Percentiles rank a stretch among this genome's conserved stretches.
Evolutionary conservation across 257 asterid genomes (phyloP).

Genomic region (Rauvolfia tetraphylla): DNA sequence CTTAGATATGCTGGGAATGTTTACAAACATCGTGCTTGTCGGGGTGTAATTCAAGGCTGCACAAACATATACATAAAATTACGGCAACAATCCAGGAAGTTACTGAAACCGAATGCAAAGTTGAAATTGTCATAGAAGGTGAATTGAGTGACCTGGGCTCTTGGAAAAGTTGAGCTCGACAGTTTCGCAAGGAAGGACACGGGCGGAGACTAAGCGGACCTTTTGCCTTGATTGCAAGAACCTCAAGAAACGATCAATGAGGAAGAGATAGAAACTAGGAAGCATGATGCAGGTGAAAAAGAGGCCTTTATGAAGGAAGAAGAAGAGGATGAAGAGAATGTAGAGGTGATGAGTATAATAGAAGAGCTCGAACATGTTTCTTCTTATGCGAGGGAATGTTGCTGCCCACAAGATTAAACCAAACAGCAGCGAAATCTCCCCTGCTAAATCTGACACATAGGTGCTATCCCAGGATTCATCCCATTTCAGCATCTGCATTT

Average conservation of each 20-base stretch:
- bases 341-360: slow-evolving; percentile 84
- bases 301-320: slow-evolving; percentile 68
- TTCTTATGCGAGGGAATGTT: slow-evolving; percentile 60
- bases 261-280: slow-evolving; percentile 79
- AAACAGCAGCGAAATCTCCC: slow-evolving; percentile 62
- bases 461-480: slow-evolving; percentile 46
- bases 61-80: background rate
- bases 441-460: slow-evolving; percentile 83
- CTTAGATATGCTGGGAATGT: slow-evolving; percentile 74
- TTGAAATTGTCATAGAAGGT: background rate
- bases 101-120: background rate
- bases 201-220: slow-evolving; percentile 56
- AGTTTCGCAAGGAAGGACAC: slow-evolving; percentile 58
- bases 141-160: slow-evolving; percentile 37
- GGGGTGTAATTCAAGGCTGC: slow-evolving; percentile 69
- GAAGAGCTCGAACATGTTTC: slow-evolving; percentile 79
- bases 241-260: slow-evolving; percentile 79
- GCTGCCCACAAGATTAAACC: slow-evolving; percentile 74
- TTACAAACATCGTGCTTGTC: slow-evolving; percentile 73
- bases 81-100: no score
- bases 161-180: slow-evolving; percentile 87
- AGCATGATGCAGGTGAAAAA: slow-evolving; percentile 89
- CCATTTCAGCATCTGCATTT: slow-evolving; percentile 69
- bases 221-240: slow-evolving; percentile 67
- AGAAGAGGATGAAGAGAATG: slow-evolving; percentile 72